A percentile compares a stretch with the other conserved stretches of the same genome.
These are phyloP conservation scores for Ustilago loliicola DNA, from an alignment of 1,284 basidiomycete genomes.

Conservation along the genomic window DNA sequence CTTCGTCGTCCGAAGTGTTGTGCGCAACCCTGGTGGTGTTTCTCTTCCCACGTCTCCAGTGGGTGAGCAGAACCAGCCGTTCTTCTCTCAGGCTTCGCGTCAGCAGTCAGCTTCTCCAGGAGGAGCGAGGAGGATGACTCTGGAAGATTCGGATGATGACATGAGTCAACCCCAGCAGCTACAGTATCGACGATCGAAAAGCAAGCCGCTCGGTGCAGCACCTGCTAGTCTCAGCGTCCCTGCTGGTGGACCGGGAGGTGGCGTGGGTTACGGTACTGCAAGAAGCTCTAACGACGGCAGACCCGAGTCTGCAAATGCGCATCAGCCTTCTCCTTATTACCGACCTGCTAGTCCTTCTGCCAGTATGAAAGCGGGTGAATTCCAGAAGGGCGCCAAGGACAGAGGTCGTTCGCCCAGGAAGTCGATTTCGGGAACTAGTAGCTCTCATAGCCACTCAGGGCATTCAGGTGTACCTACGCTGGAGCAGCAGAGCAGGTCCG, in stretches of 20 bases:
- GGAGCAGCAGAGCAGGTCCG: slow-evolving; percentile 10
- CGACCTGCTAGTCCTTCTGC: slow-evolving; percentile 38
- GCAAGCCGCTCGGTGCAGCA: slow-evolving; percentile 40
- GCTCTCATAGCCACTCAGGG: slow-evolving; percentile 4
- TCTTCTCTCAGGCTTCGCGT: slow-evolving; percentile 5
- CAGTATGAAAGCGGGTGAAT: slow-evolving; percentile 55
- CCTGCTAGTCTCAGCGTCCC: slow-evolving; percentile 55
- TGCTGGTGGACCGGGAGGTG: slow-evolving; percentile 63
- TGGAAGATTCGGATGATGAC: slow-evolving; percentile 49
- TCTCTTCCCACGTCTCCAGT: slow-evolving; percentile 35
- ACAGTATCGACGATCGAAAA: slow-evolving; percentile 45
- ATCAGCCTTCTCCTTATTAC: slow-evolving; percentile 25
- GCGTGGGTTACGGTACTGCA: slow-evolving; percentile 59
- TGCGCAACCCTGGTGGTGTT: slow-evolving; percentile 60
- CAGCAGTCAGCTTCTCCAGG: slow-evolving; percentile 27
- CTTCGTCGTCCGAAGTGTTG: slow-evolving; percentile 62
- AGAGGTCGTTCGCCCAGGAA: slow-evolving; percentile 39
- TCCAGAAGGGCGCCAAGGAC: slow-evolving; percentile 36
- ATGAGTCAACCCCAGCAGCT: slow-evolving; percentile 16
- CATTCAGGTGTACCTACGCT: neutral
- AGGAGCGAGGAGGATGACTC: slow-evolving; percentile 28
- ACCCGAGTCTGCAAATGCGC: slow-evolving; percentile 33
- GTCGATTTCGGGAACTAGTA: slow-evolving; percentile 14
- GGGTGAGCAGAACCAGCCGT: slow-evolving; percentile 10
- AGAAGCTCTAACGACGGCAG: slow-evolving; percentile 59